Base-by-base conservation (phyloP, 2,329 filamentous ascomycete genomes). In the Alternaria longipes region DNA sequence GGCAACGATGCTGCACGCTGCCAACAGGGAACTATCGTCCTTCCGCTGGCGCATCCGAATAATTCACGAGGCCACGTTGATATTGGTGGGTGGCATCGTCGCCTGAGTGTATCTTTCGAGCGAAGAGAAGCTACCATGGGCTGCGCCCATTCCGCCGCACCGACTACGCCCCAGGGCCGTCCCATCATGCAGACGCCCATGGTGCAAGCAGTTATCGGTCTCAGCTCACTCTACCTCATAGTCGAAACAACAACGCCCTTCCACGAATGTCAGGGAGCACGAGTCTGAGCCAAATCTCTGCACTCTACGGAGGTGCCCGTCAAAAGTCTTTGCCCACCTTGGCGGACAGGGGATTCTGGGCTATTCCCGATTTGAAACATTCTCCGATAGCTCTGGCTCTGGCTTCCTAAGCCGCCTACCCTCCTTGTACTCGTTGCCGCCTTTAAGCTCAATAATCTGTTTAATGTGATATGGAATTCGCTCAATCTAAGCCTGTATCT, bases 41-140 rank as follows among this genome's bases (percentile, higher is more conserved):
- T 49, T 34, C 28, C 20, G 22, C 18, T 49, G 46, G 46, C 46
- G 47, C 46, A 40, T 63, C 44, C 59, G 54, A 47, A 56, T 55
- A 56, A 47, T 63, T 44, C 42, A 12, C 53, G 42, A 32, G 44
- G 60, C 66, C 66, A 67, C 66, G 66, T 66, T 56, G 64, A 52
- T 22, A 53, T 57, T 64, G 59, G 42, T 52, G 54, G 28, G 51
- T 57, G 59, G 56, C 12, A 36, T 36, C 32, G 32, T 14, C 2
- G 12, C 32, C 0, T 36, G 32, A 36, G 32, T 32, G 9, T 16
- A 36, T 36, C 14, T 5, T 36, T 36, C 12, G 14, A 16, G 32
- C 5, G 32, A 36, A 36, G 32, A 36, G 28, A 49, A 7, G 26
- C 45, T 47, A 11, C 18, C 16, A 47, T 32, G 26, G 30, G 26